A percentile compares a stretch with the other conserved stretches of the same genome.
phyloP scores from a whole-genome alignment of 2,329 filamentous ascomycete species.

The Orbilia ellipsospora region DNA sequence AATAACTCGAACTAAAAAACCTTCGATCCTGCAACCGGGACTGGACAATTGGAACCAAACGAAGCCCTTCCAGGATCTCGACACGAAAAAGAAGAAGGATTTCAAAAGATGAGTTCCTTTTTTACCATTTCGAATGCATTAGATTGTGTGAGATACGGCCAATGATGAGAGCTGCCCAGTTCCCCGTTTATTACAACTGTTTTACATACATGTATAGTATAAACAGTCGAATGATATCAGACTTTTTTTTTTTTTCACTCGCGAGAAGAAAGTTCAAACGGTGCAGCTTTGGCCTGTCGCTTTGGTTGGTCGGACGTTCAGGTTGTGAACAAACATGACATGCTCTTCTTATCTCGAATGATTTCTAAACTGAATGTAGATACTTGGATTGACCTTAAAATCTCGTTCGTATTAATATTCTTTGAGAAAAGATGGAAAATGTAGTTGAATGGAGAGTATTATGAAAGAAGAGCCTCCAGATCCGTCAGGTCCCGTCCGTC shows the following conservation, averaged over 20 bases:
- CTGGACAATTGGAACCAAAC: slow-evolving; percentile 7
- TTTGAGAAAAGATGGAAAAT: no score
- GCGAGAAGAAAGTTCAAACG: slow-evolving; percentile 32
- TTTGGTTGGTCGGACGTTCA: slow-evolving; percentile 33
- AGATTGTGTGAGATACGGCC: slow-evolving; percentile 6
- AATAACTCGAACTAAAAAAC: neutral
- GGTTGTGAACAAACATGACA: neutral
- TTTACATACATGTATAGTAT: neutral
- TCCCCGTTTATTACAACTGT: slow-evolving; percentile 5
- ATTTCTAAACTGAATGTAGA: no score
- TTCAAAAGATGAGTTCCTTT: neutral
- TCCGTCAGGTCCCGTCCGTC: no score
- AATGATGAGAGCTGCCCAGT: slow-evolving; percentile 26
- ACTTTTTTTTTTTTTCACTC: neutral
- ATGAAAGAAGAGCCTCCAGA: no score
- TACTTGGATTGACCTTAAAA: no score
- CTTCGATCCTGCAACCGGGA: slow-evolving; percentile 12
- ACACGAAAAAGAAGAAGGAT: slow-evolving; percentile 30
- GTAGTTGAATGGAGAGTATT: no score
- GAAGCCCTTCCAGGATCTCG: slow-evolving; percentile 41
- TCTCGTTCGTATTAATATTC: no score
- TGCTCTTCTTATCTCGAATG: neutral
- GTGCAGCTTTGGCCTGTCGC: slow-evolving; percentile 42
- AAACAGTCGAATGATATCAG: slow-evolving; percentile 2
- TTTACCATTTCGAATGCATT: no score